Evolutionary conservation across 768 basidiomycete genomes (phyloP).

Genomic region (Podaxis sp.): DNA sequence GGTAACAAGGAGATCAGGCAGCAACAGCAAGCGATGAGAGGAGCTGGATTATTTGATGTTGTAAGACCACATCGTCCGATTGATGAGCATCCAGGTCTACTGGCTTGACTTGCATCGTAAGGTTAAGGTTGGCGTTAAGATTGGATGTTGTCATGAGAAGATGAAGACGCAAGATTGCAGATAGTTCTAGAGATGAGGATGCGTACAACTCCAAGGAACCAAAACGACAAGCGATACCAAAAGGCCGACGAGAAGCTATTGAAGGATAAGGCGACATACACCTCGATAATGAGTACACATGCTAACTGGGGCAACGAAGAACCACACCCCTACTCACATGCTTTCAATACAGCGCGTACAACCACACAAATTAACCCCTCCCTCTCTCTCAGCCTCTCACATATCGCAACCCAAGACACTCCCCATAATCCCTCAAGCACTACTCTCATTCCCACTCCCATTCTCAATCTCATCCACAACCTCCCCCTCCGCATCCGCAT

Average conservation of each 20-base stretch:
- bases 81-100: not conserved
- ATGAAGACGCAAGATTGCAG: not conserved
- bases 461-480: constrained; percentile 4
- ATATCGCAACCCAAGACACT: not conserved
- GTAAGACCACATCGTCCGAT: not conserved
- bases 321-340: not conserved
- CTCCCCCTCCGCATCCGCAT: constrained; percentile 12
- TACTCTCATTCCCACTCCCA: constrained; percentile 9
- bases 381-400: not conserved
- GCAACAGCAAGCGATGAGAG: not conserved
- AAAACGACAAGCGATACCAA: not conserved
- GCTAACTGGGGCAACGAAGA: not conserved
- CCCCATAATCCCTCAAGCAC: constrained; percentile 2
- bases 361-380: not conserved
- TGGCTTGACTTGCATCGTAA: not conserved
- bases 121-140: not conserved
- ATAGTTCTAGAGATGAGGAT: not conserved
- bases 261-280: not conserved
- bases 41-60: not conserved
- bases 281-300: not conserved
- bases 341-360: not conserved
- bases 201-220: not conserved
- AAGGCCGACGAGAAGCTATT: not conserved
- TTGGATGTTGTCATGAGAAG: not conserved
- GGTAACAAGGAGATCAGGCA: not conserved